Percentiles rank a stretch among this genome's conserved stretches.
These are phyloP conservation scores for Geotrichum australiense DNA, from an alignment of 1,139 yeast species.

Conservation along the genomic window DNA sequence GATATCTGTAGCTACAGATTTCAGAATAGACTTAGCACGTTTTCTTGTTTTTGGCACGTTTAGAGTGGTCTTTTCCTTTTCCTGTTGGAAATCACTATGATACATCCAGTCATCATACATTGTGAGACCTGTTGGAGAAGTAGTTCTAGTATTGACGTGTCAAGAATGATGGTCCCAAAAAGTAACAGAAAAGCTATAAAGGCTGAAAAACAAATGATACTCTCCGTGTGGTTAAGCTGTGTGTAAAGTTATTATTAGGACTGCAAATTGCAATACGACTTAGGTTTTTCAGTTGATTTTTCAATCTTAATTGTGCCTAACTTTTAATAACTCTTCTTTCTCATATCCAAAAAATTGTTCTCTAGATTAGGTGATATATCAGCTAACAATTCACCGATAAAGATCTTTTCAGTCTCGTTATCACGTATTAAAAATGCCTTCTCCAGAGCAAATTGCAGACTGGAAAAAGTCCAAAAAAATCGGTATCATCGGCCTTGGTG, in stretches of 20 bases:
- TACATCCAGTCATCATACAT: conserved; percentile 35
- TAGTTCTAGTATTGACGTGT: conserved; percentile 7
- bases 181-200: not conserved
- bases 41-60: conserved; percentile 19
- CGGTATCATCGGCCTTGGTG: conserved; percentile 94
- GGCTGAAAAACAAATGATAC: too few species aligned
- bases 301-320: not conserved
- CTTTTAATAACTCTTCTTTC: not conserved
- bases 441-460: conserved; percentile 19
- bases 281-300: not conserved
- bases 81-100: conserved; percentile 22
- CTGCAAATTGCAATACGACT: not conserved
- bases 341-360: not conserved
- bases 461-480: conserved; percentile 47
- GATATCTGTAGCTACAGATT: conserved; percentile 26
- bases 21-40: conserved; percentile 27
- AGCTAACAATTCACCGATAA: not conserved
- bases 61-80: conserved; percentile 12
- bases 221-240: too few species aligned
- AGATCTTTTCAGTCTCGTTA: not conserved
- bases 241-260: too few species aligned
- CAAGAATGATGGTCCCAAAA: conserved; percentile 2
- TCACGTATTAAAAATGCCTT: not conserved
- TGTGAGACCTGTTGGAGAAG: not conserved
- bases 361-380: not conserved